Evolutionary conservation across 1,284 basidiomycete species (phyloP).

Genomic region (Cutaneotrichosporon curvatum): DNA sequence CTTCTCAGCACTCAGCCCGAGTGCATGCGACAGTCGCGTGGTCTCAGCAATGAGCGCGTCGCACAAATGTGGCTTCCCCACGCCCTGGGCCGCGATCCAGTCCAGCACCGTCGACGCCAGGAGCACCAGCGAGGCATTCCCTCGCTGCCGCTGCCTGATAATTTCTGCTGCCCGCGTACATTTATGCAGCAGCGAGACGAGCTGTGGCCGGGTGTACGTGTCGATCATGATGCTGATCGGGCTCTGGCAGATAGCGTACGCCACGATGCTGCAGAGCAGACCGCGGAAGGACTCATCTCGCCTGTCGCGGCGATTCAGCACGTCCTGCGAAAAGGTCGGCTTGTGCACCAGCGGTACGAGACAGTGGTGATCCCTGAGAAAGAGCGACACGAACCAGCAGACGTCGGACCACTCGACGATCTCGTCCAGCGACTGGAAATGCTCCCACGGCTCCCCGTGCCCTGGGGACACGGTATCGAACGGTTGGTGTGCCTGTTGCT

Average conservation of each 20-base stretch:
- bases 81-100: constrained; percentile 21
- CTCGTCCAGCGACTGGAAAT: constrained; percentile 12
- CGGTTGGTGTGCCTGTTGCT: neutral
- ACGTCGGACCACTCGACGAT: constrained; percentile 24
- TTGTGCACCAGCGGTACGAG: constrained; percentile 30
- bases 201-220: constrained; percentile 15
- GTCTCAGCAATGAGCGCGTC: constrained; percentile 17
- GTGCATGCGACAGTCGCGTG: constrained; percentile 17
- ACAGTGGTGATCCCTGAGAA: constrained; percentile 26
- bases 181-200: constrained; percentile 17
- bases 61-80: constrained; percentile 14
- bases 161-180: constrained; percentile 19
- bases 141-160: constrained; percentile 19
- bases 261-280: constrained; percentile 24
- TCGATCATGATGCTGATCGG: constrained; percentile 21
- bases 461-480: neutral
- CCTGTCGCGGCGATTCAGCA: constrained; percentile 23
- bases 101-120: constrained; percentile 19
- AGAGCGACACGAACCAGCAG: constrained; percentile 26
- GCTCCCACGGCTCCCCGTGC: neutral
- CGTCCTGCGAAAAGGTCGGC: constrained; percentile 27
- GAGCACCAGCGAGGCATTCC: constrained; percentile 13
- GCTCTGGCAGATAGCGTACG: constrained; percentile 28
- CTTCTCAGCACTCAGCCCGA: constrained; percentile 13
- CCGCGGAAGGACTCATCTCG: constrained; percentile 25